A percentile compares a stretch with the other conserved stretches of the same genome.
Conservation (phyloP, 1,139 yeast genomes). For the Geotrichum carabidarum region DNA sequence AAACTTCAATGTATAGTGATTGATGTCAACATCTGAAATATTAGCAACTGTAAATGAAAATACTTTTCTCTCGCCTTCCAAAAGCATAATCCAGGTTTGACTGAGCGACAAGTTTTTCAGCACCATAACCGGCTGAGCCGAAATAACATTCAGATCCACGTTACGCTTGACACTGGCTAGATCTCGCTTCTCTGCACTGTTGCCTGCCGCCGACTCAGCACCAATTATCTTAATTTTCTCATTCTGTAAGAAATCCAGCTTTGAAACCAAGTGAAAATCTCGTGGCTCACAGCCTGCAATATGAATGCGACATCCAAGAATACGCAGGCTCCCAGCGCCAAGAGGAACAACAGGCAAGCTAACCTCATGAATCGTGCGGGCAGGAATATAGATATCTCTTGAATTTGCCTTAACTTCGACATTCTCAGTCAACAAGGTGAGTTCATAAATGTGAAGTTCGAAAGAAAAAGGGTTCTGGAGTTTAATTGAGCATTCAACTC, state of each 20-base stretch:
- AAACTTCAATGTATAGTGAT: conserved; percentile 48
- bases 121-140: conserved; percentile 60
- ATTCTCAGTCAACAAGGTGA: conserved; percentile 35
- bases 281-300: conserved; percentile 44
- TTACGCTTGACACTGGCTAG: conserved; percentile 19
- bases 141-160: conserved; percentile 44
- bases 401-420: conserved; percentile 26
- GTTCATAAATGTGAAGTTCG: conserved; percentile 57
- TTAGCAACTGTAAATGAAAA: conserved; percentile 55
- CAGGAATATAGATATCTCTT: conserved; percentile 37
- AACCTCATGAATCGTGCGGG: conserved; percentile 41
- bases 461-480: conserved; percentile 81
- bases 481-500: conserved; percentile 42
- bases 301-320: conserved; percentile 46
- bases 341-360: conserved; percentile 45
- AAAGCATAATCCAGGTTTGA: conserved; percentile 65
- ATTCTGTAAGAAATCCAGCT: conserved; percentile 26
- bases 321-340: conserved; percentile 40
- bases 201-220: conserved; percentile 23
- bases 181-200: conserved; percentile 11
- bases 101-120: conserved; percentile 51
- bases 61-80: conserved; percentile 65
- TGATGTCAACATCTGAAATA: conserved; percentile 45
- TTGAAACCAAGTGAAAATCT: conserved; percentile 35
- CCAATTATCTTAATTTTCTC: conserved; percentile 35